phyloP scores from a whole-genome alignment of 768 basidiomycete genomes.

The Clitopilus hobsonii region DNA sequence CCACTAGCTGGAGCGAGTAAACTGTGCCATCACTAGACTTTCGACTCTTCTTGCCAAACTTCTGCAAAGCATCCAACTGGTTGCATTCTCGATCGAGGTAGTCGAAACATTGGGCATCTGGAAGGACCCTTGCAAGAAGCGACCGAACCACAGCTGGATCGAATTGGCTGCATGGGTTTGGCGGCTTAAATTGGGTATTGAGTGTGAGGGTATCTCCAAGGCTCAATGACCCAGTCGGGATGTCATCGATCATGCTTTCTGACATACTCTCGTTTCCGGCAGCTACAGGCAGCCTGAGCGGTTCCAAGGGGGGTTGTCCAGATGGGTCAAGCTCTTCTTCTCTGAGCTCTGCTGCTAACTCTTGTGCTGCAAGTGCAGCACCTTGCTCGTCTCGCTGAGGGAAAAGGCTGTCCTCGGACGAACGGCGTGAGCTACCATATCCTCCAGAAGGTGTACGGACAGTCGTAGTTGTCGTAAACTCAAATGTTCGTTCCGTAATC shows the following conservation, averaged over 20 bases:
- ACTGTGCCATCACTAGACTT: slow-evolving; percentile 33
- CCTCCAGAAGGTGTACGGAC: slow-evolving; percentile 28
- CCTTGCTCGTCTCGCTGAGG: slow-evolving; percentile 34
- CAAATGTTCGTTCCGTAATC: slow-evolving; percentile 91
- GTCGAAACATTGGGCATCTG: slow-evolving; percentile 60
- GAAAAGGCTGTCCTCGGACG: slow-evolving; percentile 20
- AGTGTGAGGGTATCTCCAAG: slow-evolving; percentile 60
- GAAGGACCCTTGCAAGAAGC: slow-evolving; percentile 59
- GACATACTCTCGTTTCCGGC: slow-evolving; percentile 18
- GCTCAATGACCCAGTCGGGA: slow-evolving; percentile 60
- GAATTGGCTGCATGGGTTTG: slow-evolving; percentile 89
- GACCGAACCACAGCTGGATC: slow-evolving; percentile 59
- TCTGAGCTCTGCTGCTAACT: slow-evolving; percentile 45
- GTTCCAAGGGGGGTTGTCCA: slow-evolving; percentile 25
- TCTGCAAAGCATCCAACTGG: slow-evolving; percentile 68
- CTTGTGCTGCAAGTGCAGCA: slow-evolving; percentile 49
- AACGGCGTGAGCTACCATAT: slow-evolving; percentile 3
- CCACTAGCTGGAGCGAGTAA: slow-evolving; percentile 59
- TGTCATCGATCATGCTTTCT: slow-evolving; percentile 44
- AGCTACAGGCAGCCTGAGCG: slow-evolving; percentile 22
- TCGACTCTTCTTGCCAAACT: slow-evolving; percentile 51
- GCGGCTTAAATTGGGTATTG: slow-evolving; percentile 61
- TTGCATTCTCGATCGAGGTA: slow-evolving; percentile 47
- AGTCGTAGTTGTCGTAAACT: slow-evolving; percentile 67
- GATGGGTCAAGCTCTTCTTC: slow-evolving; percentile 27